phyloP scores from a whole-genome alignment of 1,284 basidiomycete species.

The Microstroma glucosiphilum region DNA sequence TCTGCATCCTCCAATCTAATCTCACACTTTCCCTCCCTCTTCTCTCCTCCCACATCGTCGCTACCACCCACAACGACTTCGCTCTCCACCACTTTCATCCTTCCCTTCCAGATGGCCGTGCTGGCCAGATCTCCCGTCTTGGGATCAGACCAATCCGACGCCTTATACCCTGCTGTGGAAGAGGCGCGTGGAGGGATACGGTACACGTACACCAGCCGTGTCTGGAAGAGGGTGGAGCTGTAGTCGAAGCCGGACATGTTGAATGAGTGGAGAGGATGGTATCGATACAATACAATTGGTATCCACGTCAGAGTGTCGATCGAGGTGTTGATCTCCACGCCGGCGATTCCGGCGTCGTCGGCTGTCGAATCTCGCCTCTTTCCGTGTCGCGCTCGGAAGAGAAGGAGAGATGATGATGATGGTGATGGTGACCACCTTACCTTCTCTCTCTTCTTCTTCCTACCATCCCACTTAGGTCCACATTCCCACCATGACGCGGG shows the following conservation, averaged over 20 bases:
- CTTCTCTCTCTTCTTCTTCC: background rate
- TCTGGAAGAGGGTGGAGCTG: conserved; percentile 2
- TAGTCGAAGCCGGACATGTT: background rate
- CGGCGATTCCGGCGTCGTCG: too few species aligned
- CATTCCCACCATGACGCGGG: conserved; percentile 66
- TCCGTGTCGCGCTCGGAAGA: too few species aligned
- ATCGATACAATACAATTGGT: too few species aligned
- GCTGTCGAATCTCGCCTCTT: too few species aligned
- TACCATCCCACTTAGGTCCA: background rate
- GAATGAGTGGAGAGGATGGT: background rate
- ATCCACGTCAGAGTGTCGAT: too few species aligned
- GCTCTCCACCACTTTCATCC: conserved; percentile 74
- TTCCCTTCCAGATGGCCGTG: conserved; percentile 69
- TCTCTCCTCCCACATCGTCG: background rate
- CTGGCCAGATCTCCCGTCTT: conserved; percentile 42
- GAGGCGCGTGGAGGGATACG: conserved; percentile 63
- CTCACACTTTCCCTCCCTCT: conserved; percentile 44
- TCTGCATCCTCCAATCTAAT: conserved; percentile 43
- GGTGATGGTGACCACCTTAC: too few species aligned
- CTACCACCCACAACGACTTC: background rate
- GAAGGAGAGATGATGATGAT: too few species aligned
- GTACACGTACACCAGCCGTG: conserved; percentile 3
- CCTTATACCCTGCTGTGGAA: conserved; percentile 54
- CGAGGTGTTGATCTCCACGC: too few species aligned
- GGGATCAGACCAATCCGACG: conserved; percentile 62